Evolutionary conservation across 805 yeast genomes (phyloP).

Genomic region (Yamadazyma paraphyllophila): DNA sequence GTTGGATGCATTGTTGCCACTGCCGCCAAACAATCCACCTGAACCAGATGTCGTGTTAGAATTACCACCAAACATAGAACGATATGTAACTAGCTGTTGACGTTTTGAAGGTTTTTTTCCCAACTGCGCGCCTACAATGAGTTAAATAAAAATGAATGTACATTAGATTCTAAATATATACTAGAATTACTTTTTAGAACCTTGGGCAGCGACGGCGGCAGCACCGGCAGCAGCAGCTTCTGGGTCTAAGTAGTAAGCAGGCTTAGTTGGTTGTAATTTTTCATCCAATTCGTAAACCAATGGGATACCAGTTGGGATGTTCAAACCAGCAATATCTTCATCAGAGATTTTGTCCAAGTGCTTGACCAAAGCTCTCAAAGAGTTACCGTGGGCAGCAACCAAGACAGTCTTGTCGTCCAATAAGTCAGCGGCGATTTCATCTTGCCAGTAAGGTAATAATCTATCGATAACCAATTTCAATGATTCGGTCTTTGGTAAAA

Average conservation of each 20-base stretch:
- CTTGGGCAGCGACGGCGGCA: conserved; percentile 98
- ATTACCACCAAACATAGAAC: conserved; percentile 10
- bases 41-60: conserved; percentile 9
- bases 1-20: not conserved
- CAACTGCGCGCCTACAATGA: not conserved
- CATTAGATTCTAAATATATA: not conserved
- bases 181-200: conserved; percentile 45
- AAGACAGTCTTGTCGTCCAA: conserved; percentile 85
- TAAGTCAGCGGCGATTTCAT: conserved; percentile 80
- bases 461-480: conserved; percentile 93
- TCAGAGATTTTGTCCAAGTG: conserved; percentile 92
- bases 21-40: conserved; percentile 21
- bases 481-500: conserved; percentile 91
- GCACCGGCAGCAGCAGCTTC: conserved; percentile 99
- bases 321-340: conserved; percentile 87
- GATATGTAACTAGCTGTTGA: not conserved
- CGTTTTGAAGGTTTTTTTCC: not conserved
- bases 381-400: conserved; percentile 98
- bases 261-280: conserved; percentile 83
- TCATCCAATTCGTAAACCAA: conserved; percentile 93
- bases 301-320: conserved; percentile 98
- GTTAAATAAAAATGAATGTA: not conserved
- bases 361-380: conserved; percentile 93
- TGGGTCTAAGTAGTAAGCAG: conserved; percentile 96
- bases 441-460: conserved; percentile 96